Evolutionary conservation across 2,329 filamentous ascomycete species (phyloP).

Genomic region (Davidsoniella australis): DNA sequence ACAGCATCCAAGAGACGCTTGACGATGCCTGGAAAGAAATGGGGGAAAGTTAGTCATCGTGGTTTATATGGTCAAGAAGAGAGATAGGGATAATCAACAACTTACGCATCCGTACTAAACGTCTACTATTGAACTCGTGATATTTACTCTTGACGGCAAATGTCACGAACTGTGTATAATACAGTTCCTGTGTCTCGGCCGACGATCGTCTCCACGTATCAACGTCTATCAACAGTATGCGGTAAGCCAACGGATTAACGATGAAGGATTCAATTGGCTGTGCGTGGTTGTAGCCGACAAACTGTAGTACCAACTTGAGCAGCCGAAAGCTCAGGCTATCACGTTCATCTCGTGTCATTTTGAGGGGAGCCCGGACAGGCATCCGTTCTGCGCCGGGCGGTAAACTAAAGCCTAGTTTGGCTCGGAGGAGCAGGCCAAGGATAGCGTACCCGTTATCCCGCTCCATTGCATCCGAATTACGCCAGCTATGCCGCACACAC

Average conservation of each 20-base stretch:
- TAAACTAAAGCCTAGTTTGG: slow-evolving; percentile 46
- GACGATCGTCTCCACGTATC: slow-evolving; percentile 82
- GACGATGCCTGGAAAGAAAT: slow-evolving; percentile 48
- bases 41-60: background rate
- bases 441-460: slow-evolving; percentile 87
- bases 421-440: slow-evolving; percentile 63
- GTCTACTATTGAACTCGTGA: slow-evolving; percentile 77
- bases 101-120: slow-evolving; percentile 80
- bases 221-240: slow-evolving; percentile 77
- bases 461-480: slow-evolving; percentile 97
- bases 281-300: slow-evolving; percentile 75
- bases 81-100: slow-evolving; percentile 8
- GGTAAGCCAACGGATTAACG: slow-evolving; percentile 86
- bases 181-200: slow-evolving; percentile 62
- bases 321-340: slow-evolving; percentile 44
- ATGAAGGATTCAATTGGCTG: slow-evolving; percentile 77
- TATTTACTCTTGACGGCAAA: slow-evolving; percentile 86
- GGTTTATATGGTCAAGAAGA: too few relatives aligned
- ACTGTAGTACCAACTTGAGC: slow-evolving; percentile 61
- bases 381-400: slow-evolving; percentile 1
- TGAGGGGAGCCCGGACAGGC: slow-evolving; percentile 17
- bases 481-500: slow-evolving; percentile 80
- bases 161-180: slow-evolving; percentile 79
- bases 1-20: slow-evolving; percentile 80
- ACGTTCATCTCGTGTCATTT: slow-evolving; percentile 33